Conservation (phyloP, 1,284 basidiomycete species). For the Boletus holoroseus region DNA sequence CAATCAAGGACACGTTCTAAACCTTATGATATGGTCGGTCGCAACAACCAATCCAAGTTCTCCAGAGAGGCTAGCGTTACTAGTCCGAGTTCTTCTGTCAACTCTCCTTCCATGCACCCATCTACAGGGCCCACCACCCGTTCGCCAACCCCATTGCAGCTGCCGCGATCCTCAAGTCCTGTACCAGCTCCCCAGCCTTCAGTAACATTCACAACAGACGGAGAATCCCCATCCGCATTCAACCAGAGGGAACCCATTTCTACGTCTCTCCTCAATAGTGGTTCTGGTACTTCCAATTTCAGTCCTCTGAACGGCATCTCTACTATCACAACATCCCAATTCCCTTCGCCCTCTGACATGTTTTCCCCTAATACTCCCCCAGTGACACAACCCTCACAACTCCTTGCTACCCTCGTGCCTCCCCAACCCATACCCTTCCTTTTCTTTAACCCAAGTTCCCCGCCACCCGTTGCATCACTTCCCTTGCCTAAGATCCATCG, state of each 20-base stretch:
- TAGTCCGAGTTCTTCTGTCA: slow-evolving; percentile 47
- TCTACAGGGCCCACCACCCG: slow-evolving; percentile 42
- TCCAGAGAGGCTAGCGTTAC: slow-evolving; percentile 50
- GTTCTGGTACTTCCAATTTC: slow-evolving; percentile 13
- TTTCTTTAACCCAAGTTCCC: slow-evolving; percentile 52
- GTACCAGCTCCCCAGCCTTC: slow-evolving; percentile 8
- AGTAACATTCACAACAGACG: slow-evolving; percentile 8
- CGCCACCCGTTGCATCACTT: slow-evolving; percentile 41
- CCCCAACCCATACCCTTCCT: slow-evolving; percentile 46
- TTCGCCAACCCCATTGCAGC: slow-evolving; percentile 43
- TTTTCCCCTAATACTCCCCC: slow-evolving; percentile 15
- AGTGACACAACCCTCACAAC: slow-evolving; percentile 20
- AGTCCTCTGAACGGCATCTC: slow-evolving; percentile 16
- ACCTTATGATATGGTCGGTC: slow-evolving; percentile 51
- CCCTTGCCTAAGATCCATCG: slow-evolving; percentile 70
- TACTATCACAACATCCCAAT: slow-evolving; percentile 12
- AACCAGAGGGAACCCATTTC: slow-evolving; percentile 9
- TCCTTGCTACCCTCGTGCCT: slow-evolving; percentile 19
- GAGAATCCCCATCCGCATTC: slow-evolving; percentile 8
- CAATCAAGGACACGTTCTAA: slow-evolving; percentile 46
- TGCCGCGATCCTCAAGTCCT: slow-evolving; percentile 17
- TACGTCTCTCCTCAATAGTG: slow-evolving; percentile 10
- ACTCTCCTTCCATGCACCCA: slow-evolving; percentile 34
- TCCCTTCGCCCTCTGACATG: slow-evolving; percentile 18
- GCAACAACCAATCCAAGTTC: slow-evolving; percentile 36